Base-by-base conservation (phyloP, 2,329 filamentous ascomycete species). In the Colletotrichum sp. region DNA sequence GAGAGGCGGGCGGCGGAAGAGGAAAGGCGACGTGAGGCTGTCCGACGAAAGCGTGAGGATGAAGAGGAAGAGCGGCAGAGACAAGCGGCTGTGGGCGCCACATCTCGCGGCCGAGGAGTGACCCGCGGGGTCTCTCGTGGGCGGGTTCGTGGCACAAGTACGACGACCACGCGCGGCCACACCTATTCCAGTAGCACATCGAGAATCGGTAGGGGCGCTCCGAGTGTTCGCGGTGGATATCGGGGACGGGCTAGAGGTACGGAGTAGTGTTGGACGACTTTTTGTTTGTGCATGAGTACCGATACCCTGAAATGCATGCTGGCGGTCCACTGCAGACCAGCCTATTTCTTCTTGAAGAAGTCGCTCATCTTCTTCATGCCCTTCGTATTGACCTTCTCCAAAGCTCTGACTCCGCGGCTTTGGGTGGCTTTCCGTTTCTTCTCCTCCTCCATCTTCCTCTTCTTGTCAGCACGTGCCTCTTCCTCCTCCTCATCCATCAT, bases 281-380 rank as follows among this genome's bases (percentile, higher is more conserved):
- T 34, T 61, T 74, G 74, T 76, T 76, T 72, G 65, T 60, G 65
- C 67, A 70, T 44, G 30, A 64, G 70, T 64, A 77, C 69, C 65
- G 70, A 77, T 77, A 77, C 76, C 76, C 76, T 32, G 44, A 34
- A 70, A 61, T 59, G 66, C 70, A 74, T 57, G 68, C 66, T 34
- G 32, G 11, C 36, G 36, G 65, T 71, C 72, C 28, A 48, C 72
- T 67, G 44, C 66, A 52, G 52, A 55, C 65, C 77, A 60, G 57
- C 27, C 79, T 77, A 82, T 77, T 90, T 91, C 86, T 96, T 98
- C 76, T 92, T 92, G 84, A 99, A 99, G 86, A 99, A 99, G 77
- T 93, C 91, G 82, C 95, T 98, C 91, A 99, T 91, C 88, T 98
- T 99, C 90, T 94, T 97, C 97, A 99, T 99, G 2, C 97, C 97